Evolutionary conservation across 495 filamentous ascomycete species (phyloP), one percentile per base, ranked within the genome.

Genomic region (Penicillium tannophilum): DNA sequence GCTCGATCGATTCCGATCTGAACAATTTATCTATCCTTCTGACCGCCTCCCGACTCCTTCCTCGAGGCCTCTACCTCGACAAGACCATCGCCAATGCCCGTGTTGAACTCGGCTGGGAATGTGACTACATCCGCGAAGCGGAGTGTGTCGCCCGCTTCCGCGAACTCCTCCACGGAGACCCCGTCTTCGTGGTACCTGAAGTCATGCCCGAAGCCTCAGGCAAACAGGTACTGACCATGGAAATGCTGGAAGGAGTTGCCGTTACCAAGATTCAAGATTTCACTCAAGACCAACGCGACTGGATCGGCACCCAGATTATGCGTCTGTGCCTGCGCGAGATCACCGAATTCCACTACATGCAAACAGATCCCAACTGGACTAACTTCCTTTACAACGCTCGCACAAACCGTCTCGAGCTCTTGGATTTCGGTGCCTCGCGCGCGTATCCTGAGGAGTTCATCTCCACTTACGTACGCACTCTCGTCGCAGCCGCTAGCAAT

Each of bases 291-390:
- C 90, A 97, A 66, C 85, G 86, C 51, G 92, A 98, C 79, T 97
- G 92, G 87, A 80, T 83, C 55, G 94, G 94, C 48, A 94, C 90
- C 3, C 90, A 97, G 66, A 90, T 98, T 63, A 81, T 98, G 51
- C 90, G 92, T 11, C 84, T 98, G 17, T 97, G 94, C 67, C 83
- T 98, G 36, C 89, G 93, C 49, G 94, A 98, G 72, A 92, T 98
- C 65, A 84, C 83, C 54, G 90, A 97, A 64, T 98, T 97, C 80
- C 84, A 79, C 44, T 98, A 94, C 79, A 98, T 98, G 94, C 94
- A 98, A 75, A 98, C 94, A 26, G 94, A 98, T 74, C 94, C 94
- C 19, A 98, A 98, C 79, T 98, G 95, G 94, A 98, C 95, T n/a
- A 98, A 98, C 69, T 98, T 98, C 78, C 78, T 98, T 28, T 98